Base-by-base conservation (phyloP, 805 yeast genomes). In the Pichia heedii region DNA sequence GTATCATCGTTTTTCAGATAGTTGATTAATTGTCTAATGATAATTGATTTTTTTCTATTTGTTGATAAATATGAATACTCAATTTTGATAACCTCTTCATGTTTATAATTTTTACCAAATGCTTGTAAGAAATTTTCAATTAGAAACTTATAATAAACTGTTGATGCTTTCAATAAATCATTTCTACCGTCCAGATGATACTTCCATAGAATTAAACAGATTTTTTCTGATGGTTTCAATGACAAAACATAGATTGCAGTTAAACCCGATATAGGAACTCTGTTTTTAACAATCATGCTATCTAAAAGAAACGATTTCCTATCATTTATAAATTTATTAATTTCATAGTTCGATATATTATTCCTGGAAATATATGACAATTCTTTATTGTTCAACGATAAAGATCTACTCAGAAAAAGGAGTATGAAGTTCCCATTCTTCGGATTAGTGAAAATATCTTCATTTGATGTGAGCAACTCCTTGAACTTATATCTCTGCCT, bases 11-110 rank as follows among this genome's bases (percentile, higher is more conserved):
- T 11, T 24, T 44, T 33, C 16, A 40, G 33, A 30, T 44, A 44
- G 8, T 26, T 16, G 3, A 4, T n/a, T 13, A 40, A 22, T 13
- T 22, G 6, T 24, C 13, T 9, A 3, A 19, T n/a, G 10, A 44
- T 40, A 3, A 45, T 12, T n/a, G 21, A 35, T 9, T 22, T 41
- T 38, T 45, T 45, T 15, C 33, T 33, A 18, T 22, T 10, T 13
- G 44, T n/a, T 22, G 45, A 41, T 16, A 45, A 22, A 26, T 41
- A 35, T n/a, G 42, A n/a, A 41, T 38, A 45, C 22, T 45, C 48
- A 19, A 38, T 36, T 22, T 37, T 45, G 8, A 41, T 13, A 22
- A 45, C 29, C 16, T 45, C 45, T 22, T 40, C 20, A 6, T 22
- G 3, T 21, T 19, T 37, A 13, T 19, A 30, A 16, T 37, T 32